Evolutionary conservation across 1,284 basidiomycete genomes (phyloP), one percentile per base, ranked within the genome.

Genomic region (Neonothopanus nambi): DNA sequence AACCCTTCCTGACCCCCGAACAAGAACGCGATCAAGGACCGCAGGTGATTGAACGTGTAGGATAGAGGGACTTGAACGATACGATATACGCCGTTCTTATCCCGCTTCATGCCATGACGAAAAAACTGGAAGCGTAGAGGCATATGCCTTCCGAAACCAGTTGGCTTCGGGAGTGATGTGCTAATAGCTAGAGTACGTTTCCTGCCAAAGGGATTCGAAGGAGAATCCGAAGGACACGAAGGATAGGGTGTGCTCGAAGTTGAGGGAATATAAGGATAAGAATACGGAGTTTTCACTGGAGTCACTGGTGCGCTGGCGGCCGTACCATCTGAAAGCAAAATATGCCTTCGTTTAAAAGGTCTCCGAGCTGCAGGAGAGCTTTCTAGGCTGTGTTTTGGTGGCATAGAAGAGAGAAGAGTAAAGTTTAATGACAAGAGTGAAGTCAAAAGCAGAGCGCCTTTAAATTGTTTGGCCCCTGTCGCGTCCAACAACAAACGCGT

Each of bases 1-100:
- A 49, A 9, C 13, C 15, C 52, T 47, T 48, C 20, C 54, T 58
- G 52, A 33, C 63, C 70, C 28, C 79, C 77, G 60, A 87, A 89
- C 3, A 88, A 67, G 63, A 82, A 90, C 8, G 78, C 69, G 33
- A 88, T 74, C 51, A 90, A 75, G 48, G 75, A 77, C 45, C 80
- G 78, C 2, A 91, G 71, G 59, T 87, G 85, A 2, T 78, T 73
- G 60, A 91, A 84, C 0, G 82, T 85, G 63, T 87, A 89, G 63
- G 77, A 85, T 24, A 81, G 70, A 0, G 88, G 88, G 5, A 89
- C 83, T 57, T 87, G 85, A 4, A 82, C 81, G 52, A 87, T 70
- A 47, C 87, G 79, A 59, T 80, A 80, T 1, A 85, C 75, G 11
- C 79, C 80, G 5, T 83, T 78, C 54, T 46, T 58, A 5, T 60